A percentile compares a stretch with the other conserved stretches of the same genome.
phyloP scores from a whole-genome alignment of 1,139 yeast species.

The Komagataea norvegica region DNA sequence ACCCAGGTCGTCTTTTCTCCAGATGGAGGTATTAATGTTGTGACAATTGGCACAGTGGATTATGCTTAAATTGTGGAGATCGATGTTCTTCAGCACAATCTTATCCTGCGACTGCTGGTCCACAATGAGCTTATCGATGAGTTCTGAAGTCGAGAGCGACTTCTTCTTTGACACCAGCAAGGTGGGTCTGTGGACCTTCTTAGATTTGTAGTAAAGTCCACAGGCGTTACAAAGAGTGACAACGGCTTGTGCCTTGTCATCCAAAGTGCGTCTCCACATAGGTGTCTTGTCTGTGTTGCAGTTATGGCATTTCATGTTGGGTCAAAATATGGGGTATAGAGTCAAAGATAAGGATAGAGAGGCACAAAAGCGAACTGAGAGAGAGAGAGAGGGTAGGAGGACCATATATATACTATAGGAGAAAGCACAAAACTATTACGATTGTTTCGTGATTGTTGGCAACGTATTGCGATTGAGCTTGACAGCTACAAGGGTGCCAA shows the following conservation, averaged over 20 bases:
- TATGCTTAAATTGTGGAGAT: constrained; percentile 9
- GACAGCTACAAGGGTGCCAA: not conserved
- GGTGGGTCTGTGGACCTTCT: constrained; percentile 73
- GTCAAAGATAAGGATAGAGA: not conserved
- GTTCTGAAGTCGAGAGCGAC: constrained; percentile 18
- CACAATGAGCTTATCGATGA: constrained; percentile 12
- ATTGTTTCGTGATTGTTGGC: constrained; percentile 6
- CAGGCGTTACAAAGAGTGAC: constrained; percentile 81
- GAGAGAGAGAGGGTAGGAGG: not conserved
- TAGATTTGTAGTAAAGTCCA: constrained; percentile 73
- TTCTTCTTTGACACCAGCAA: constrained; percentile 41
- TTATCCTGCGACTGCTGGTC: constrained; percentile 2
- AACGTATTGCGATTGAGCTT: not conserved
- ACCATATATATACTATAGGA: not conserved
- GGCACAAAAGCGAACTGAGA: not conserved
- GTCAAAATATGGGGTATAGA: not conserved
- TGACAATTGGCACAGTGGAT: constrained; percentile 16
- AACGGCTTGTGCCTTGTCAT: constrained; percentile 35
- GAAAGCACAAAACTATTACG: constrained; percentile 2
- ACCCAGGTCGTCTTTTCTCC: constrained; percentile 17
- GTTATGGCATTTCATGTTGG: constrained; percentile 34
- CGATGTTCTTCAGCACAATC: constrained; percentile 7
- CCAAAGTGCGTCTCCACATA: constrained; percentile 73
- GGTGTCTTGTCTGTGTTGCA: constrained; percentile 83
- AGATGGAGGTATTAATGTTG: constrained; percentile 15